Conservation (phyloP, 2,329 filamentous ascomycete species). For the Pyrenophora teres region DNA sequence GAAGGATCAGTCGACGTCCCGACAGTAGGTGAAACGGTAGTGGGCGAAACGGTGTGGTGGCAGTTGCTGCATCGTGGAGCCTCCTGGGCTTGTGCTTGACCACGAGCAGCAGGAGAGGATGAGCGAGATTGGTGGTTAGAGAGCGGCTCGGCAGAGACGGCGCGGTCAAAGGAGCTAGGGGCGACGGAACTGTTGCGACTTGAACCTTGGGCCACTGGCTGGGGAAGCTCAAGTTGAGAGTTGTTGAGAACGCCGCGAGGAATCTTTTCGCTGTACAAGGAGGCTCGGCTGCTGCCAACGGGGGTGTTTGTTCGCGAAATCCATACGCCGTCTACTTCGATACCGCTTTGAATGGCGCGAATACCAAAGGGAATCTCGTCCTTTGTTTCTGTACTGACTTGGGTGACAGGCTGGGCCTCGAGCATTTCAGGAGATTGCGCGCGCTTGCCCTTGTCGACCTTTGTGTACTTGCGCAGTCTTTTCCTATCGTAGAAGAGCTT, state of each 20-base stretch:
- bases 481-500: conserved; percentile 62
- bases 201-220: conserved; percentile 34
- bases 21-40: conserved; percentile 24
- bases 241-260: conserved; percentile 25
- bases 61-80: conserved; percentile 45
- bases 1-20: conserved; percentile 27
- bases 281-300: conserved; percentile 44
- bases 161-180: conserved; percentile 47
- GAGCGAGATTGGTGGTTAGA: conserved; percentile 37
- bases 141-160: conserved; percentile 45
- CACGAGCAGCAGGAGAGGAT: conserved; percentile 34
- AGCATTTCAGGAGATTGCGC: conserved; percentile 64
- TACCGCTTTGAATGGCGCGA: conserved; percentile 79
- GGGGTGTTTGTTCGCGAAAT: conserved; percentile 54
- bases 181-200: conserved; percentile 43
- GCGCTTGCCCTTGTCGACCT: conserved; percentile 44
- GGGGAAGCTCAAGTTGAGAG: conserved; percentile 42
- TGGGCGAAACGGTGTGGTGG: conserved; percentile 31
- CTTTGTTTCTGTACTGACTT: conserved; percentile 56
- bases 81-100: conserved; percentile 35
- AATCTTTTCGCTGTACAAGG: conserved; percentile 38
- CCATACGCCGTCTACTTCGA: conserved; percentile 81
- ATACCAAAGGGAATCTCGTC: conserved; percentile 83
- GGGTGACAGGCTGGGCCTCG: conserved; percentile 63
- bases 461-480: conserved; percentile 50